Evolutionary conservation across 345 rosid species (phyloP), one percentile per base, ranked within the genome.

Genomic region (Physaria fendleri): DNA sequence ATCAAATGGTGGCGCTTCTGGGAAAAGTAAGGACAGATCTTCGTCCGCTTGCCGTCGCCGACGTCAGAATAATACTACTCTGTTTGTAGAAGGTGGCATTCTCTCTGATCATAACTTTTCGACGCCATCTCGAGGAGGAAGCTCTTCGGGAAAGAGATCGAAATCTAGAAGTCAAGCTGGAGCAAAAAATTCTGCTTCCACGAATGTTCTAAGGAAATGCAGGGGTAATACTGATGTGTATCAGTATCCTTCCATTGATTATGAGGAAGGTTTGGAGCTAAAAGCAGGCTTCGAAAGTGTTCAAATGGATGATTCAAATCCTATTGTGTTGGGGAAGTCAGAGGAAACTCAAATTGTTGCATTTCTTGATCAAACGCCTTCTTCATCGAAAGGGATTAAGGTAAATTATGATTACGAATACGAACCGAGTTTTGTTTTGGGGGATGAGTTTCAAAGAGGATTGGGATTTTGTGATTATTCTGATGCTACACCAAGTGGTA

Each of bases 81-180:
- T 80, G 48, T 90, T 90, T 40, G 85, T 85, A 1, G 94, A 87
- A 29, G 97, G 95, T 17, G 97, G 95, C 11, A 45, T 73, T 42
- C 71, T 90, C 64, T 76, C 85, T 1, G 94, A 90, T 67, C 83
- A 90, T 84, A 62, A 69, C 15, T 70, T 38, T 35, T 51, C 76
- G 18, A 30, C 71, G 5, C 74, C 77, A 15, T 48, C 78, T 40
- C 66, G 71, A 62, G 85, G 85, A 62, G 65, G 77, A 67, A 78
- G 65, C 49, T 42, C 56, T 10, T 62, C 52, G 0, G 51, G 44
- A 53, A 78, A 69, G 33, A 56, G 53, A 8, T 48, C 54, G 8
- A 81, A 70, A 28, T 59, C 59, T 43, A 72, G 80, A 69, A 85
- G 55, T 14, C 18, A 52, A n/a, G 77, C 74, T 59, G 41, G 64